A percentile compares a stretch with the other conserved stretches of the same genome.
phyloP scores from a whole-genome alignment of 2,329 filamentous ascomycete species.

The Tolypocladium paradoxum region DNA sequence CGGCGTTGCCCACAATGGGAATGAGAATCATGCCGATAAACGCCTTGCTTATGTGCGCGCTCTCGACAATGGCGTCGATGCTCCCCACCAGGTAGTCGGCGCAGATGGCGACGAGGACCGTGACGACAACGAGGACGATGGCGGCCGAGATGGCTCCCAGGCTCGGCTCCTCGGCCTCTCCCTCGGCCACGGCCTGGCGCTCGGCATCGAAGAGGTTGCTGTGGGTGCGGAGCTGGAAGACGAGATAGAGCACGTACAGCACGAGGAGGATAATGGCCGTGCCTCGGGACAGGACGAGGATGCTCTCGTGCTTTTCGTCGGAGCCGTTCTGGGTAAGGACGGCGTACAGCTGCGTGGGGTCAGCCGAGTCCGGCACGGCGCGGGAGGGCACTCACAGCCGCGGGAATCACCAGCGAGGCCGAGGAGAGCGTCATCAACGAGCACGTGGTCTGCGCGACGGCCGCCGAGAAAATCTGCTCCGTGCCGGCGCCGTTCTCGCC shows the following conservation, averaged over 20 bases:
- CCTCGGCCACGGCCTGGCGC: constrained; percentile 26
- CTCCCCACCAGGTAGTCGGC: constrained; percentile 70
- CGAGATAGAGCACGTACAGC: constrained; percentile 66
- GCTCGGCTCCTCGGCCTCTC: constrained; percentile 33
- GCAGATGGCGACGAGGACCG: constrained; percentile 59
- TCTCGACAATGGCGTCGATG: constrained; percentile 61
- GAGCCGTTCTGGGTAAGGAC: constrained; percentile 40
- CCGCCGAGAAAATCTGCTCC: constrained; percentile 65
- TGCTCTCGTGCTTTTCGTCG: constrained; percentile 37
- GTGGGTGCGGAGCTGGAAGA: constrained; percentile 70
- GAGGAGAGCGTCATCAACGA: constrained; percentile 68
- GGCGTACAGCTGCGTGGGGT: constrained; percentile 45
- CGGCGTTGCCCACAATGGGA: constrained; percentile 70
- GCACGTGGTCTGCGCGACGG: constrained; percentile 66
- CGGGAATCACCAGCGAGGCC: constrained; percentile 69
- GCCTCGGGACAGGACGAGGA: constrained; percentile 62
- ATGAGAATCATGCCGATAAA: constrained; percentile 74
- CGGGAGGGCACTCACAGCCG: constrained; percentile 37
- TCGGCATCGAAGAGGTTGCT: constrained; percentile 58
- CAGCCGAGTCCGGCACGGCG: neutral
- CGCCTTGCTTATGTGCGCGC: constrained; percentile 62
- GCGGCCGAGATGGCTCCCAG: constrained; percentile 54
- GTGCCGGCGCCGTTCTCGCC: constrained; percentile 43
- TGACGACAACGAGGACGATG: constrained; percentile 58
- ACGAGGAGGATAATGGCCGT: constrained; percentile 65